Evolutionary conservation across 2,329 filamentous ascomycete species (phyloP), one percentile per base, ranked within the genome.

Genomic region (Sordariomycetes sp.): DNA sequence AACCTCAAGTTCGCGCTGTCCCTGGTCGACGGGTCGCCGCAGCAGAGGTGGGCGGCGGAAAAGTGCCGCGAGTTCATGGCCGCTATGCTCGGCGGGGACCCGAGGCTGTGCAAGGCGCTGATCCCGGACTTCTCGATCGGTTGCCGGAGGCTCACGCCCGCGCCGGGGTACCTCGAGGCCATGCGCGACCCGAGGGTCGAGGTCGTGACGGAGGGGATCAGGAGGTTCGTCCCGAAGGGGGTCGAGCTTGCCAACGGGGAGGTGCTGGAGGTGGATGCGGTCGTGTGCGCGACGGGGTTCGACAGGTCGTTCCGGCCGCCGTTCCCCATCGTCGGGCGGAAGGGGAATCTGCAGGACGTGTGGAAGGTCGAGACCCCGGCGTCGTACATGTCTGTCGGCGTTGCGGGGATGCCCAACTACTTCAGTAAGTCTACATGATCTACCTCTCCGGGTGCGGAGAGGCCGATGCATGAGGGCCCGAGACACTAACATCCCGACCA

Each of bases 201-300:
- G 43, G 67, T 82, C 1, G 70, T 79, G 24, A 75, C 74, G 4
- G 71, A 73, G 3, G 66, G 67, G 1, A 79, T 83, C 46, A 69
- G 70, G 35, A 64, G 67, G 7, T 71, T 83, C 50, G 74, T 79
- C 1, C 67, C 73, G 12, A 71, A 73, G n/a, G 76, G 80, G 16
- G 67, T 82, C 54, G 67, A 76, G 65, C 69, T 81, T 35, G 70
- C 69, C 1, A 74, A 74, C 3, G 79, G 77, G n/a, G 65, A 74
- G 40, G 66, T 77, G n/a, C 65, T 79, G 56, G 71, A 77, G 37
- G 74, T 81, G 16, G 82, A 85, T 63, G 73, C 74, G 14, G 76
- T 85, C 24, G 72, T 85, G 54, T 81, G 79, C 60, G 80, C 80
- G n/a, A 82, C 79, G 0, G 79, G 80, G 1, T 83, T 81, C 63